Conservation (phyloP, 1,284 basidiomycete genomes). For the Fistulinella cinereoalba region DNA sequence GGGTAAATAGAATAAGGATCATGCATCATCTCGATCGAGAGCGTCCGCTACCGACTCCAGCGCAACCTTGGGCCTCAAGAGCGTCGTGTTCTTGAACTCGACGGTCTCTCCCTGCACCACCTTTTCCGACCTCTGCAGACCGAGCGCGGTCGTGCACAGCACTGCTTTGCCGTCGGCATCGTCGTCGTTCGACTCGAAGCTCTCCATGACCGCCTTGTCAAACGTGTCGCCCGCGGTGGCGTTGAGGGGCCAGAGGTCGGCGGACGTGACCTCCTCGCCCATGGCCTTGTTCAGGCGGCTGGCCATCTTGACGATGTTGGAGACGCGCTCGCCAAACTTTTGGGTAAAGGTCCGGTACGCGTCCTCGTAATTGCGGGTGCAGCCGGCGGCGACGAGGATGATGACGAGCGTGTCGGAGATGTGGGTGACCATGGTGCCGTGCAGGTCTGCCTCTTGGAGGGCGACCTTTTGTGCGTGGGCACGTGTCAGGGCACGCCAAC, state of each 20-base stretch:
- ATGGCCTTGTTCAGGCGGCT: slow-evolving; percentile 47
- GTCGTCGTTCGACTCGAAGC: slow-evolving; percentile 32
- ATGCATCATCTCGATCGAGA: slow-evolving; percentile 28
- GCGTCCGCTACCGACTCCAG: slow-evolving; percentile 34
- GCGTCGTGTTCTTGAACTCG: slow-evolving; percentile 28
- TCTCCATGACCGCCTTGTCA: slow-evolving; percentile 43
- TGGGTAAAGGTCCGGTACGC: slow-evolving; percentile 27
- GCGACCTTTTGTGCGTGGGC: slow-evolving; percentile 41
- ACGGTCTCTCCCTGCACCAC: slow-evolving; percentile 17
- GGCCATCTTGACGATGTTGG: slow-evolving; percentile 40
- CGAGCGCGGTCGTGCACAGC: slow-evolving; percentile 39
- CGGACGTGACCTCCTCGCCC: slow-evolving; percentile 51
- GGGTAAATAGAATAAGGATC: slow-evolving; percentile 31
- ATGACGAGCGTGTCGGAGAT: slow-evolving; percentile 42
- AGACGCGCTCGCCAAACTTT: slow-evolving; percentile 41
- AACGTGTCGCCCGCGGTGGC: slow-evolving; percentile 40
- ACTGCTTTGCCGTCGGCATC: slow-evolving; percentile 18
- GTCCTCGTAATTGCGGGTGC: slow-evolving; percentile 30
- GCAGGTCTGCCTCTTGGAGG: slow-evolving; percentile 35
- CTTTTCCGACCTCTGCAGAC: slow-evolving; percentile 33
- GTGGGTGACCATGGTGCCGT: slow-evolving; percentile 35
- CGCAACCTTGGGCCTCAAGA: slow-evolving; percentile 40
- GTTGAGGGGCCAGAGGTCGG: slow-evolving; percentile 45
- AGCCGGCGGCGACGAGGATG: slow-evolving; percentile 44
- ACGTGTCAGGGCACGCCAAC: slow-evolving; percentile 52